These are phyloP conservation scores for Heliamphora exappendiculata DNA, from an alignment of 148 eudicot species.

Conservation along the genomic window DNA sequence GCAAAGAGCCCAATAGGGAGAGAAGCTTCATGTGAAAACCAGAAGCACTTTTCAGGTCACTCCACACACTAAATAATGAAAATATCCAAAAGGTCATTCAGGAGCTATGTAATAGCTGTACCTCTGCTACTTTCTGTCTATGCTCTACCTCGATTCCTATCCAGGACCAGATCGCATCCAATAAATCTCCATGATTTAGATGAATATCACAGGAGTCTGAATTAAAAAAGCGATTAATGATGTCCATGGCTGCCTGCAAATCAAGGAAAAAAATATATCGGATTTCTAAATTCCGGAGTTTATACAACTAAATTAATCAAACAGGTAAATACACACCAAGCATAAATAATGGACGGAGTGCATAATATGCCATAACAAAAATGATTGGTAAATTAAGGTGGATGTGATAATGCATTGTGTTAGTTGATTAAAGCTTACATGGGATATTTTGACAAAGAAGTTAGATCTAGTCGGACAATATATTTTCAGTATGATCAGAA, in stretches of 20 bases:
- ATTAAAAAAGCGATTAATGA: conserved; percentile 48
- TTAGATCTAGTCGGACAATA: not conserved
- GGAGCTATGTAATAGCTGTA: conserved; percentile 15
- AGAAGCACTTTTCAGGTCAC: conserved; percentile 13
- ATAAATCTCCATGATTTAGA: conserved; percentile 76
- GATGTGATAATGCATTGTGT: not conserved
- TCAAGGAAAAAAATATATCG: not conserved
- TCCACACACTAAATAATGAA: not conserved
- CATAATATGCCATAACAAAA: not conserved
- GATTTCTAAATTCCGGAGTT: not conserved
- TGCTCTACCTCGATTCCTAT: conserved; percentile 63
- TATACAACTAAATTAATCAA: not conserved
- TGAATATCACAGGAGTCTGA: conserved; percentile 81
- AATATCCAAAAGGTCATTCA: not conserved
- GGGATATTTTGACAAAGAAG: not conserved
- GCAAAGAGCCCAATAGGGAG: conserved; percentile 71
- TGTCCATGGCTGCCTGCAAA: conserved; percentile 71
- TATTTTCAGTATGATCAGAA: not conserved
- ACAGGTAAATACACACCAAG: not conserved
- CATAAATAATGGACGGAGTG: not conserved
- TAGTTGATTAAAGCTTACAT: not conserved
- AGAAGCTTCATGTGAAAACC: conserved; percentile 50
- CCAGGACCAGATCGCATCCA: conserved; percentile 97
- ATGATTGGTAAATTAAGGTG: not conserved
- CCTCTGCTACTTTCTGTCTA: conserved; percentile 91